Evolutionary conservation across 345 rosid genomes (phyloP), one percentile per base, ranked within the genome.

Genomic region (Melaleuca quinquenervia): DNA sequence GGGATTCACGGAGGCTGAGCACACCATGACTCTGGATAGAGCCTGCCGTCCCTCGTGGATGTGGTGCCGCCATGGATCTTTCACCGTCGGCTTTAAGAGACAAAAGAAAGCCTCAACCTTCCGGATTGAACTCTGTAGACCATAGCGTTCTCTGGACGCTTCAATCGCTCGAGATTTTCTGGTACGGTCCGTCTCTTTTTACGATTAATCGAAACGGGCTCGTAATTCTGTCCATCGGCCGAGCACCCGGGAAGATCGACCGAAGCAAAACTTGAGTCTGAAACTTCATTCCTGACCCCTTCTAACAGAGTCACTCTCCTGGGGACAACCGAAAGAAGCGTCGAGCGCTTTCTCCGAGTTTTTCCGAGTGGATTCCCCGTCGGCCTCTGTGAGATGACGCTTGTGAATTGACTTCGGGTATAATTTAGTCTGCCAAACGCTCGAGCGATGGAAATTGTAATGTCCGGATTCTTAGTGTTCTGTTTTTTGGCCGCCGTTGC

Each of bases 401-500:
- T 62, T 27, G 21, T 29, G 7, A 62, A 62, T 62, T 62, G 15
- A 29, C 7, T 14, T 27, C 14, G 41, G 75, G 21, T 32, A 6
- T 70, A 4, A 10, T 8, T 4, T 70, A 18, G 11, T 21, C 1
- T 29, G 11, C 3, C 12, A 32, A 32, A 8, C 45, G 0, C 48
- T 32, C 3, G 3, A 32, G 48, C 7, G 20, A 9, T 32, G 8
- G 2, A 16, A 70, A 18, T 70, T 32, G 9, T 20, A 32, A 32
- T 29, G 29, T 44, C 6, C 32, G 2, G 20, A 32, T 70, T 32
- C n/a, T n/a, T n/a, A n/a, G n/a, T n/a, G n/a, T n/a, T n/a, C n/a
- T n/a, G n/a, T n/a, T n/a, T n/a, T 9, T 64, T 64, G 0, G 11
- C 11, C 2, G 7, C 0, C 7, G 3, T 9, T 64, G 29, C 9